Base-by-base conservation (phyloP, 768 basidiomycete species). In the Collybia sordida region DNA sequence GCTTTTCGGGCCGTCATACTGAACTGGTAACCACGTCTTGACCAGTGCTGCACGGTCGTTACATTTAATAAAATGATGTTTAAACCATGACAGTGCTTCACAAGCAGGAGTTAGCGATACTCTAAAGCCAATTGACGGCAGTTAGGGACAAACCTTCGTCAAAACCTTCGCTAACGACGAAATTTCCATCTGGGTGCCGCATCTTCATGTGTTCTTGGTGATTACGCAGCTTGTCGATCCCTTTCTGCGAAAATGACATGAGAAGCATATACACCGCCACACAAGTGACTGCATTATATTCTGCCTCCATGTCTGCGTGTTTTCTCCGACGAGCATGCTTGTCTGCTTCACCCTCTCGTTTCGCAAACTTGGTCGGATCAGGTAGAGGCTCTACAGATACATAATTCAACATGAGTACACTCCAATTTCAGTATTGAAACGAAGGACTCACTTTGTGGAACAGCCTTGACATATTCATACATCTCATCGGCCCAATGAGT, bases 401-500 rank as follows among this genome's bases (percentile, higher is more conserved):
- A 19, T 43, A 24, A 48, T n/a, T 17, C 46, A 37, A 45, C 62
- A 47, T 48, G 8, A 54, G 49, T 4, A 51, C 4, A 23, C 23
- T 22, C 37, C 9, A 12, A n/a, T n/a, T 25, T 12, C 23, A 45
- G 25, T 11, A 6, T 4, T 31, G 8, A 51, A 22, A 48, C 27
- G 47, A 19, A 27, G 37, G 48, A 77, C 89, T 35, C 58, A 92
- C 89, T 91, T 67, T 90, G 85, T 18, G 91, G 89, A 28, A 90
- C 74, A 14, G 84, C 87, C 65, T 92, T 92, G 22, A 93, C 88
- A 61, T 83, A 85, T 59, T 91, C 90, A 59, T 91, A 90, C 81
- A 97, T 87, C 75, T 93, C 89, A 56, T 98, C 96, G 18, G 90
- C 97, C 83, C 94, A 96, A 53, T 90, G 87, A 49, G 90, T 89